A percentile compares a stretch with the other conserved stretches of the same genome.
Conservation (phyloP, 805 yeast genomes). For the Priceomyces haplophilus region DNA sequence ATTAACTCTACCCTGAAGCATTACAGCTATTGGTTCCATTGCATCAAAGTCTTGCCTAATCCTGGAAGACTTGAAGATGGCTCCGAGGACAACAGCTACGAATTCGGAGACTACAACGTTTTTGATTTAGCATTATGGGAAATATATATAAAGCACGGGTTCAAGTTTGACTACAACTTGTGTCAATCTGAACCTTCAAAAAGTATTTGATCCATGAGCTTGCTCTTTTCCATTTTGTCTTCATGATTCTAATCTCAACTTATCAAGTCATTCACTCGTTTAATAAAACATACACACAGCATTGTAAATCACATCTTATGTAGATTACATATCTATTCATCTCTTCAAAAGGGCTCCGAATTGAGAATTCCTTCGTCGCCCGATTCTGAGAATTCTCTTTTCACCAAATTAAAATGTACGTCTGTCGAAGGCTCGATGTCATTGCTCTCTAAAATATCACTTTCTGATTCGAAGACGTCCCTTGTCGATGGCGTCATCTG, state of each 20-base stretch:
- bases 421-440: background rate
- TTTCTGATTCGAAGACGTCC: slow-evolving; percentile 1
- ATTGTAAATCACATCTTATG: background rate
- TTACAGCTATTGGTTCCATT: slow-evolving; percentile 19
- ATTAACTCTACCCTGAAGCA: slow-evolving; percentile 4
- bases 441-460: background rate
- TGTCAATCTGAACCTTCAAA: slow-evolving; percentile 31
- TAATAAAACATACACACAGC: slow-evolving; percentile 1
- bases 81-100: slow-evolving; percentile 12
- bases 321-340: background rate
- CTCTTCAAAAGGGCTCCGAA: slow-evolving; percentile 7
- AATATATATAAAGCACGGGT: slow-evolving; percentile 34
- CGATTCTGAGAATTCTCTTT: background rate
- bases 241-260: background rate
- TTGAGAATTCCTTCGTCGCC: background rate
- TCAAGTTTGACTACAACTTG: slow-evolving; percentile 33
- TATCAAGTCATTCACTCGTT: slow-evolving; percentile 1
- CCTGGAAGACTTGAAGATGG: slow-evolving; percentile 4
- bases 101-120: slow-evolving; percentile 39
- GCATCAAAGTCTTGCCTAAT: slow-evolving; percentile 9
- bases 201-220: slow-evolving; percentile 5
- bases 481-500: background rate
- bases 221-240: background rate
- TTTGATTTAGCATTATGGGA: slow-evolving; percentile 44
- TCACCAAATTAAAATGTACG: background rate